A percentile compares a stretch with the other conserved stretches of the same genome.
phyloP scores from a whole-genome alignment of 169 alveolate genomes.

The Plasmodium chabaudi region DNA sequence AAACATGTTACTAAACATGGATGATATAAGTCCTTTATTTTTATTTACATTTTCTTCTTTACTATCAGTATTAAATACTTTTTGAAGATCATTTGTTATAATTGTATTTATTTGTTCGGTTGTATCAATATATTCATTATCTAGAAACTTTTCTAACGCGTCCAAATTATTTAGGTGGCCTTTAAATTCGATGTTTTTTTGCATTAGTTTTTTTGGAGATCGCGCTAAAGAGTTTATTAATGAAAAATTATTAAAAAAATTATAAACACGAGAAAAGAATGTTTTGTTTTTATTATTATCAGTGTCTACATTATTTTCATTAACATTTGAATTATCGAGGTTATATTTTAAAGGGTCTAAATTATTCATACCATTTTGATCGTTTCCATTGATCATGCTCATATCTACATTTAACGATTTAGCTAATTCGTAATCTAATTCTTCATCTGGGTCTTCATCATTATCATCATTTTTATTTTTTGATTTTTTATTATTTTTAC shows the following conservation, averaged over 20 bases:
- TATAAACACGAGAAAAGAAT: constrained; percentile 4
- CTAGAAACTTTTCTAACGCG: constrained; percentile 15
- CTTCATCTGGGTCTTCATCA: constrained; percentile 38
- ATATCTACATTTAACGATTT: constrained; percentile 11
- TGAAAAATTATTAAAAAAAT: constrained; percentile 16
- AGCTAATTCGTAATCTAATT: constrained; percentile 35
- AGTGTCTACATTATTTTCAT: not conserved
- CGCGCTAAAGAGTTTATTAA: constrained; percentile 29
- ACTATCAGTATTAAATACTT: not conserved
- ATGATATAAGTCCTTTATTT: constrained; percentile 30
- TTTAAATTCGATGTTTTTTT: constrained; percentile 54
- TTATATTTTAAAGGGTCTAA: too few relatives aligned
- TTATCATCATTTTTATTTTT: not conserved
- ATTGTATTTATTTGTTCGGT: constrained; percentile 15
- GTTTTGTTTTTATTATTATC: not conserved
- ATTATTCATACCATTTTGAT: too few relatives aligned
- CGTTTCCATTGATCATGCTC: not conserved
- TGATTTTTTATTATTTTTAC: constrained; percentile 3
- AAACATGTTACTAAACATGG: constrained; percentile 19
- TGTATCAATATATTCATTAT: constrained; percentile 40
- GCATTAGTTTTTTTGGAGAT: constrained; percentile 36
- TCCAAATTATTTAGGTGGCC: constrained; percentile 21
- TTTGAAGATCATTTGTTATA: constrained; percentile 26
- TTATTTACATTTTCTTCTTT: constrained; percentile 10
- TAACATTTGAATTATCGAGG: not conserved